Percentiles rank a stretch among this genome's conserved stretches.
phyloP scores from a whole-genome alignment of 768 basidiomycete species.

The Xanthoconium stramineum region DNA sequence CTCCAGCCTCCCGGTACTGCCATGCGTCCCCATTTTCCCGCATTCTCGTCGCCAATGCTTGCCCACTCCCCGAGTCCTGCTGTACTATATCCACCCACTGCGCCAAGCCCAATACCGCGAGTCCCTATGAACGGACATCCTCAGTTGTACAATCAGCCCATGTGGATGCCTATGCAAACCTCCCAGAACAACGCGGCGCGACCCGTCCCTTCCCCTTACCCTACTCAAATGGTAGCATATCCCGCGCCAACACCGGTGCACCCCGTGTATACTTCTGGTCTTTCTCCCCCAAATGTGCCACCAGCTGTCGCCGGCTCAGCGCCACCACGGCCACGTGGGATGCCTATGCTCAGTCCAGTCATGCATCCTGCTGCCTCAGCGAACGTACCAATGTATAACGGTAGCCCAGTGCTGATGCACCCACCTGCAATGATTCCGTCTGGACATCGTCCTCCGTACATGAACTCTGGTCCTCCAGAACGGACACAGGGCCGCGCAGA shows the following conservation, averaged over 20 bases:
- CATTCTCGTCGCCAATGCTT: constrained; percentile 69
- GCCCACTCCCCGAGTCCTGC: constrained; percentile 66
- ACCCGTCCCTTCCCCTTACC: constrained; percentile 57
- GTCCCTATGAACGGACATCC: constrained; percentile 63
- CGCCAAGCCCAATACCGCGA: constrained; percentile 62
- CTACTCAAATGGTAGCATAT: constrained; percentile 63
- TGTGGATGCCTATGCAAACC: constrained; percentile 60
- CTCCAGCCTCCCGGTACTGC: constrained; percentile 42
- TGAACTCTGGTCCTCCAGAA: constrained; percentile 47
- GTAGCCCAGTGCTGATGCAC: constrained; percentile 69
- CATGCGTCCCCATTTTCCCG: constrained; percentile 54
- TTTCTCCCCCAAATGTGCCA: constrained; percentile 37
- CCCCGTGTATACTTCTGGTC: constrained; percentile 46
- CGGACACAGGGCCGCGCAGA: constrained; percentile 51
- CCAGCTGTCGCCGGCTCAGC: constrained; percentile 27
- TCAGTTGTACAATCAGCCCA: constrained; percentile 55
- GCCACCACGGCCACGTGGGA: constrained; percentile 44
- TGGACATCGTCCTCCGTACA: constrained; percentile 34
- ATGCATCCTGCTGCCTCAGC: constrained; percentile 52
- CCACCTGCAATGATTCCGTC: constrained; percentile 40
- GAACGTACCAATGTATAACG: constrained; percentile 53
- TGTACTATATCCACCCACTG: constrained; percentile 63
- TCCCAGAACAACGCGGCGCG: constrained; percentile 55
- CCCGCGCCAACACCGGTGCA: constrained; percentile 48
- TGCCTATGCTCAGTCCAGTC: constrained; percentile 72